phyloP scores from a whole-genome alignment of 192 early-diverging fungal genomes.

The Entophlyctis helioformis region DNA sequence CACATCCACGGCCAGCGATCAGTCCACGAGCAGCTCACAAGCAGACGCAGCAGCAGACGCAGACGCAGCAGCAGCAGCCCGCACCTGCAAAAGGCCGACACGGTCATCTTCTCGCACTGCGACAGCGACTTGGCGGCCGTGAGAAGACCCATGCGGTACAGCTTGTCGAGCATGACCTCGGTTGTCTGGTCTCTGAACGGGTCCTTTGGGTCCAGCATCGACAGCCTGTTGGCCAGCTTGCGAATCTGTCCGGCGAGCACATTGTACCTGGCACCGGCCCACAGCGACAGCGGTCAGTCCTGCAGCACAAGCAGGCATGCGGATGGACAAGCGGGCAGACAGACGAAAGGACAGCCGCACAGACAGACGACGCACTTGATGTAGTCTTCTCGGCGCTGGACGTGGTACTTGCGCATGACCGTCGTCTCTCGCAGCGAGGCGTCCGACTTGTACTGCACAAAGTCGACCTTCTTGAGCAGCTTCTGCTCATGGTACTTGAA shows the following conservation, averaged over 20 bases:
- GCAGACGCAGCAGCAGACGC: no score
- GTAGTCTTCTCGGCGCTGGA: constrained; percentile 82
- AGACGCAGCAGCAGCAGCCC: no score
- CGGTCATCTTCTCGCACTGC: constrained; percentile 68
- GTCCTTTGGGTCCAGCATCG: constrained; percentile 75
- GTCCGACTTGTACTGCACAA: constrained; percentile 85
- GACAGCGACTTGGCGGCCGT: constrained; percentile 64
- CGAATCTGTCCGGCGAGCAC: constrained; percentile 67
- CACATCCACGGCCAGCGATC: no score
- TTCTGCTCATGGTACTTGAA: constrained; percentile 93
- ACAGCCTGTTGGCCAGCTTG: constrained; percentile 71
- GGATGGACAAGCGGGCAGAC: no score
- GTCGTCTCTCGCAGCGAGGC: constrained; percentile 70
- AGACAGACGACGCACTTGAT: constrained; percentile 36
- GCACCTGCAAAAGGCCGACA: constrained; percentile 70
- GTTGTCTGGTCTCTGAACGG: constrained; percentile 64
- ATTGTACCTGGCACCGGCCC: constrained; percentile 47
- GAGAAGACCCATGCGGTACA: constrained; percentile 78
- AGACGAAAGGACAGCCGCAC: no score
- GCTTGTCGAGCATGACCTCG: constrained; percentile 67
- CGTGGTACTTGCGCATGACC: constrained; percentile 79
- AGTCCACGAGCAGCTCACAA: not conserved
- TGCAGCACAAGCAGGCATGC: no score
- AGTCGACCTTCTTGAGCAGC: constrained; percentile 90
- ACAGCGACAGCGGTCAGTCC: no score